A percentile compares a stretch with the other conserved stretches of the same genome.
Evolutionary conservation across 768 basidiomycete species (phyloP).

Genomic region (Tubosaeta brunneosetosa): DNA sequence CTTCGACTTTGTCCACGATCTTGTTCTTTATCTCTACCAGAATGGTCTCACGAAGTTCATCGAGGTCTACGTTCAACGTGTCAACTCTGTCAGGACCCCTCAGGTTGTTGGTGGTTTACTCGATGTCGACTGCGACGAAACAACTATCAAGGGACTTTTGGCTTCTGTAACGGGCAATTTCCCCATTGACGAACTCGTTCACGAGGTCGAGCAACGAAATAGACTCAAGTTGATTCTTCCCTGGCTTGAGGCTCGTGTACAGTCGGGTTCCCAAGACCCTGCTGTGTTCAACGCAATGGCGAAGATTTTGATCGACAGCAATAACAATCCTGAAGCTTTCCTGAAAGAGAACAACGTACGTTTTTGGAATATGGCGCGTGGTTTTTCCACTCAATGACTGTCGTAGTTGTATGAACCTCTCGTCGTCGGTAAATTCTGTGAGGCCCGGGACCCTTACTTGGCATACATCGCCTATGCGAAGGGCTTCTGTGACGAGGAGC

Average conservation of each 20-base stretch:
- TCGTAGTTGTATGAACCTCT: conserved; percentile 89
- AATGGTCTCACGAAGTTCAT: conserved; percentile 96
- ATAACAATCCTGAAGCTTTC: conserved; percentile 97
- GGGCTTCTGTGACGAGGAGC: conserved; percentile 97
- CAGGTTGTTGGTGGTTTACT: conserved; percentile 95
- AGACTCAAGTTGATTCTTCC: conserved; percentile 94
- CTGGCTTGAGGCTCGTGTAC: conserved; percentile 92
- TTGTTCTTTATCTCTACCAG: conserved; percentile 97
- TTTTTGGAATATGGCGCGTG: conserved; percentile 4
- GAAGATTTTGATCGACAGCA: conserved; percentile 98
- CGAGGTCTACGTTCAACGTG: conserved; percentile 98
- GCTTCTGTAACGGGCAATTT: conserved; percentile 94
- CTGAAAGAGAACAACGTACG: conserved; percentile 97
- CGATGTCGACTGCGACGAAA: conserved; percentile 97
- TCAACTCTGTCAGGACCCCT: conserved; percentile 95
- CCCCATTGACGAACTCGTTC: conserved; percentile 95
- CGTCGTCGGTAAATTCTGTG: conserved; percentile 98
- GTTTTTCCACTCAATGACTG: conserved; percentile 6
- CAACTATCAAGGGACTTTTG: conserved; percentile 90
- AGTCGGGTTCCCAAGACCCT: conserved; percentile 90
- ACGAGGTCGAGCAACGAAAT: conserved; percentile 95
- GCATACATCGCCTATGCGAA: conserved; percentile 99
- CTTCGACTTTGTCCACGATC: conserved; percentile 98
- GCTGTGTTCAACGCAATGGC: conserved; percentile 96
- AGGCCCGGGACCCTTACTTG: conserved; percentile 95